Base-by-base conservation (phyloP, 192 early-diverging fungal genomes). In the Irineochytrium annulatum region DNA sequence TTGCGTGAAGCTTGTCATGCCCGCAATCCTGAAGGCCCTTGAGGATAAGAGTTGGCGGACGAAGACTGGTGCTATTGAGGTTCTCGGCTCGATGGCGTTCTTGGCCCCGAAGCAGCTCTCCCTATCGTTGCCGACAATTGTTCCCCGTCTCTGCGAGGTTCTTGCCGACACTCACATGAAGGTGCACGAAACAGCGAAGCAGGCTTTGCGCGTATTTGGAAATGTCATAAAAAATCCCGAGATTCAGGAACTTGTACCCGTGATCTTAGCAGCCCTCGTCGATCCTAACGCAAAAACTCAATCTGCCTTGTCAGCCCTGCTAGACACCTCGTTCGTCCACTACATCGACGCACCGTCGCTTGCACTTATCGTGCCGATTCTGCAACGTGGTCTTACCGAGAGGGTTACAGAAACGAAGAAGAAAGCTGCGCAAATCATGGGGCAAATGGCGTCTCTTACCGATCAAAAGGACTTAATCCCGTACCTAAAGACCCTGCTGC, bases 161-260 rank as follows among this genome's bases (percentile, higher is more conserved):
- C 78, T 98, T 54, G 85, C 90, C 0, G 97, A 99, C 65, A 88
- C 97, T 2, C 97, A 99, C 59, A 75, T 80, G 22, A 89, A 93
- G 57, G 97, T 99, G 1, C 88, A 91, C 52, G 82, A 86, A 22
- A 79, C 95, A 19, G 93, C 93, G 0, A 86, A 89, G 46, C 76
- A 84, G 19, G 89, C 97, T 0, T 76, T 99, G 59, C 78, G 83
- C 54, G 76, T 78, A 31, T 98, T 99, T 59, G 97, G 95, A 46
- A 83, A 90, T 34, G 94, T 99, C 28, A 99, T 99, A 69, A 91
- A 89, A 58, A 99, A 98, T 59, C 97, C 97, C 11, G 97, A 99
- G 74, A 94, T 99, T 65, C 91, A 96, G 68, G 78, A 71, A 19
- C 70, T 99, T 52, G 94, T 97, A 19, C 95, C 95, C 2, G 69